Percentiles rank a stretch among this genome's conserved stretches.
phyloP scores from a whole-genome alignment of 2,329 filamentous ascomycete species.

The Fusarium chuoi region DNA sequence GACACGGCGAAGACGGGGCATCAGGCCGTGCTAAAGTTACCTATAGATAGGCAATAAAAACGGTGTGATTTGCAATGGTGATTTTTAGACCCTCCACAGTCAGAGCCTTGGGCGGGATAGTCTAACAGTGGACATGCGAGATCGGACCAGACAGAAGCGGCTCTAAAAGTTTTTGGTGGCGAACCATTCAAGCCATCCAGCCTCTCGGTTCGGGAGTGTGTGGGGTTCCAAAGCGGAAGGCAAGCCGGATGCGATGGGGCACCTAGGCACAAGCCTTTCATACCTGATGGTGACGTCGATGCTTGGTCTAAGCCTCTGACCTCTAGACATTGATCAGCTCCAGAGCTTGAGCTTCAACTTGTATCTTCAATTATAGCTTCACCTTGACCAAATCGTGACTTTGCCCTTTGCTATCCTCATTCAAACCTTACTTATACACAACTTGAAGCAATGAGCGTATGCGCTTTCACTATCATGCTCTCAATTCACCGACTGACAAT shows the following conservation, averaged over 20 bases:
- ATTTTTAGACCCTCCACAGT: slow-evolving; percentile 4
- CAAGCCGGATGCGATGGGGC: neutral
- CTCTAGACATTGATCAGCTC: neutral
- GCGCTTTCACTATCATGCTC: neutral
- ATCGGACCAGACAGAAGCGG: slow-evolving; percentile 29
- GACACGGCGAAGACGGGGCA: slow-evolving; percentile 23
- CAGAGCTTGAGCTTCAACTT: neutral
- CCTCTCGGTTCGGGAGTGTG: slow-evolving; percentile 10
- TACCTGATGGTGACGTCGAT: slow-evolving; percentile 29
- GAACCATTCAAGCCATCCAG: neutral
- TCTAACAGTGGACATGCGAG: slow-evolving; percentile 23
- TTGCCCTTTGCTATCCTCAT: neutral
- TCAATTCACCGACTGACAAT: slow-evolving; percentile 3
- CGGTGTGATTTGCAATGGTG: slow-evolving; percentile 49
- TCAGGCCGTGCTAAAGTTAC: slow-evolving; percentile 15
- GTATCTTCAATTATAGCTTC: neutral
- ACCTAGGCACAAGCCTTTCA: neutral
- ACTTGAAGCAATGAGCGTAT: slow-evolving; percentile 34
- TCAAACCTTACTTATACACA: neutral
- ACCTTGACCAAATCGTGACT: neutral
- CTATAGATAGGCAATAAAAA: slow-evolving; percentile 45
- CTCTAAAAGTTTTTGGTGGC: slow-evolving; percentile 14
- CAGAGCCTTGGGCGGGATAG: neutral
- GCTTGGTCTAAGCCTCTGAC: neutral
- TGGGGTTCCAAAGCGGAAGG: neutral